Evolutionary conservation across 2,329 filamentous ascomycete genomes (phyloP), one percentile per base, ranked within the genome.

Genomic region (Dendrostoma leiphaemia): DNA sequence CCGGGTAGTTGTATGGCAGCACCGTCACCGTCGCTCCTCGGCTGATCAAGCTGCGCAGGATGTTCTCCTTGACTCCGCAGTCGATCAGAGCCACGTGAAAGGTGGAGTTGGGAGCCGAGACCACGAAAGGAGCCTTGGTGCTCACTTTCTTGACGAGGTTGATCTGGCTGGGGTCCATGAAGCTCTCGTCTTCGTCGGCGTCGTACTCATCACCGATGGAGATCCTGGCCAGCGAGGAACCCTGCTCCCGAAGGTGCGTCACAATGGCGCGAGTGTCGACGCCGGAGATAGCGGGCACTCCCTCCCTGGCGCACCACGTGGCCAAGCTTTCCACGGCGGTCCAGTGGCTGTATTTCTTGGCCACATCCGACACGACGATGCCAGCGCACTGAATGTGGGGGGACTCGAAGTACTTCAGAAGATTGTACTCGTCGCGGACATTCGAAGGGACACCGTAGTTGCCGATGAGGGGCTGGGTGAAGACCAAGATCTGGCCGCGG

Each of bases 61-160:
- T 99, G 79, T 99, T 99, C 83, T 99, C 94, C 84, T 99, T 99
- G 63, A 97, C 94, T 79, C 94, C 94, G 68, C 94, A 99, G 76
- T 99, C 94, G 69, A 99, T 88, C 63, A 99, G 82, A 56, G 93
- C 94, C 63, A 99, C 85, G 76, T 99, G 94, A 71, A 90, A 87
- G 66, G 88, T 85, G 60, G 93, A 91, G 62, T 88, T 83, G 29
- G 86, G 83, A 48, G 92, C 91, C 71, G 90, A 88, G 61, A 97
- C 89, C 66, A 97, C 91, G 79, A 97, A 99, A 38, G 94, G 94
- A 60, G 92, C 90, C 80, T 99, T 99, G 74, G 94, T 99, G 80
- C 90, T 96, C 63, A 99, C 94, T 66, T 90, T 90, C 74, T 90
- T 90, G 65, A 97, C 94, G 60, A 97, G 80, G 80, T 99, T 96